These are phyloP conservation scores for Tuber calosporum DNA, from an alignment of 495 filamentous ascomycete genomes.

Conservation along the genomic window DNA sequence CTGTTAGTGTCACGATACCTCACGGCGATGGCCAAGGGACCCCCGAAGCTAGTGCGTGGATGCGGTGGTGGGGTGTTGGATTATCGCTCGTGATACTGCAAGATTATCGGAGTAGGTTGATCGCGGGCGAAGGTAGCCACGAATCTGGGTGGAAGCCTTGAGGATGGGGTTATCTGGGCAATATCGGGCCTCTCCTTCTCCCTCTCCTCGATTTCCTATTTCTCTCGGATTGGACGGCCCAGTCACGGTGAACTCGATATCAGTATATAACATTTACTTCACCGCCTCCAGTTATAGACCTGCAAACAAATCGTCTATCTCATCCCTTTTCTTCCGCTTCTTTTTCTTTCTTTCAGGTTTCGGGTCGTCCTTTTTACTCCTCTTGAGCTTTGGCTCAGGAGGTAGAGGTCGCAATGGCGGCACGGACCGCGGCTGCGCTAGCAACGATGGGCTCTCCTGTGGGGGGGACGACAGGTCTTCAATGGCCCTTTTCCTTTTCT, in stretches of 20 bases:
- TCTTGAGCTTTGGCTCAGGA: constrained; percentile 10
- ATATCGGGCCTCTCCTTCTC: neutral
- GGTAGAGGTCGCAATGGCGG: constrained; percentile 3
- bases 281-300: constrained; percentile 45
- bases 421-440: neutral
- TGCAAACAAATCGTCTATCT: constrained; percentile 58
- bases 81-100: neutral
- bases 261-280: neutral
- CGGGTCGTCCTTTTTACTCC: constrained; percentile 24
- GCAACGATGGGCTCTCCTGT: neutral
- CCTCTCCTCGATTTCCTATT: too few species aligned
- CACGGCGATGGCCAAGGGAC: too few species aligned
- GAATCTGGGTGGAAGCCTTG: constrained; percentile 13
- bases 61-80: too few species aligned
- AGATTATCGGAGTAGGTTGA: neutral
- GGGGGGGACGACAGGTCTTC: neutral
- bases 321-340: constrained; percentile 51
- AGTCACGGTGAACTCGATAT: too few species aligned
- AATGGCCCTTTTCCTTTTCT: constrained; percentile 16
- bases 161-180: neutral
- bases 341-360: constrained; percentile 47
- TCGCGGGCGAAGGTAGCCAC: neutral
- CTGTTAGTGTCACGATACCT: too few species aligned
- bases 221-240: too few species aligned
- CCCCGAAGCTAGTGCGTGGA: too few species aligned